phyloP scores from a whole-genome alignment of 441 rosid genomes.

The Eutrema salsugineum region DNA sequence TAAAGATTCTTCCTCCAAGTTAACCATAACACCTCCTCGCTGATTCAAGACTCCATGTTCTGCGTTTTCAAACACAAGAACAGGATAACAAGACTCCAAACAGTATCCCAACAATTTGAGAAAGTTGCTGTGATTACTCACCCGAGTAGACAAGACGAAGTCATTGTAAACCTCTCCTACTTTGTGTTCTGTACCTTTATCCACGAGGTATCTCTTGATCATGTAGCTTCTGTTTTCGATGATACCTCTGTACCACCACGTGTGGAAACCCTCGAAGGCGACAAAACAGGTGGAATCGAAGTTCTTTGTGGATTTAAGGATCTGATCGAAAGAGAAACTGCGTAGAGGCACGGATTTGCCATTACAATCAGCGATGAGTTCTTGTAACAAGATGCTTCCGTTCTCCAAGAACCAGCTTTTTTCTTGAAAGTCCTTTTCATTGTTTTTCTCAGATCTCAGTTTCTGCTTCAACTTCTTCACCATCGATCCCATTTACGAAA shows the following conservation, averaged over 20 bases:
- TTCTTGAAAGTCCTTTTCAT: background rate
- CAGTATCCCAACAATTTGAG: slow-evolving; percentile 40
- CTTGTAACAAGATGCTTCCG: slow-evolving; percentile 30
- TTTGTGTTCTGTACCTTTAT: background rate
- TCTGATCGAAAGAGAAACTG: slow-evolving; percentile 29
- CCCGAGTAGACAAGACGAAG: background rate
- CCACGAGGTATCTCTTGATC: background rate
- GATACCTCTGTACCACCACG: background rate
- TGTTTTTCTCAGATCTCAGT: background rate
- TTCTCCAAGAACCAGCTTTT: slow-evolving; percentile 16
- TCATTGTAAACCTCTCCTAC: background rate
- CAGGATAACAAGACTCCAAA: slow-evolving; percentile 25
- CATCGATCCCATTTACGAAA: background rate
- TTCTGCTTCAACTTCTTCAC: background rate
- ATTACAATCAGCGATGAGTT: slow-evolving; percentile 26
- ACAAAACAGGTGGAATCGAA: slow-evolving; percentile 2
- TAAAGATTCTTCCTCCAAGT: background rate
- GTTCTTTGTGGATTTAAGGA: slow-evolving; percentile 26
- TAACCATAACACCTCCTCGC: background rate
- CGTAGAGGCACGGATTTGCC: slow-evolving; percentile 31
- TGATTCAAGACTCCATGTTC: slow-evolving; percentile 16
- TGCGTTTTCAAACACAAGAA: slow-evolving; percentile 31
- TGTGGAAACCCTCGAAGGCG: too few species aligned
- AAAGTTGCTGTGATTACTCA: slow-evolving; percentile 32
- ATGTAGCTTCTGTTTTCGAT: background rate